phyloP scores from a whole-genome alignment of 1,284 basidiomycete species.

The Leccinum ponderosum region DNA sequence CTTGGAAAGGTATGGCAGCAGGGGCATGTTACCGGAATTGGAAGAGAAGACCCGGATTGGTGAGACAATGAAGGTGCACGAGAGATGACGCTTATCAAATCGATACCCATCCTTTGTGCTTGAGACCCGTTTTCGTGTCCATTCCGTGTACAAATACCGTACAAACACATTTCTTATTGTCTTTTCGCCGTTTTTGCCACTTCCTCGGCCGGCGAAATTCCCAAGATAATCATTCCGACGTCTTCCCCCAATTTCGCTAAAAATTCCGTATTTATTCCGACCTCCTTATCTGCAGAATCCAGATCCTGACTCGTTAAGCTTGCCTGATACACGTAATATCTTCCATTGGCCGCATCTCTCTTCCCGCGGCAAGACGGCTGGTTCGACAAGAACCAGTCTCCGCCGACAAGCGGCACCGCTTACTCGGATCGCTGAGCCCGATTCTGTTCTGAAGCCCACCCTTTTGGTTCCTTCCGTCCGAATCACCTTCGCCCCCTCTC shows the following conservation, averaged over 20 bases:
- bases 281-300: conserved; percentile 32
- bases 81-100: conserved; percentile 33
- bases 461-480: conserved; percentile 16
- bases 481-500: background rate
- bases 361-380: conserved; percentile 30
- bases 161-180: conserved; percentile 48
- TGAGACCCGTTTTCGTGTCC: conserved; percentile 43
- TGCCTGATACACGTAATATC: conserved; percentile 31
- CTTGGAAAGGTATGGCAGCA: conserved; percentile 22
- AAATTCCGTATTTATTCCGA: conserved; percentile 34
- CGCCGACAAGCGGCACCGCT: conserved; percentile 33
- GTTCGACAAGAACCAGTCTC: conserved; percentile 17
- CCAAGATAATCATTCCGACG: conserved; percentile 27
- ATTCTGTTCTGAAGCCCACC: conserved; percentile 2
- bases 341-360: conserved; percentile 24
- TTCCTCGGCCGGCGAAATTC: conserved; percentile 37
- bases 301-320: conserved; percentile 35
- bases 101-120: conserved; percentile 28
- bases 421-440: conserved; percentile 10
- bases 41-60: conserved; percentile 27
- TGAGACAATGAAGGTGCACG: conserved; percentile 37
- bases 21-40: conserved; percentile 21
- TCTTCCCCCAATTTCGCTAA: conserved; percentile 28
- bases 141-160: conserved; percentile 44
- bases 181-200: conserved; percentile 34